Percentiles rank a stretch among this genome's conserved stretches.
Evolutionary conservation across 2,329 filamentous ascomycete species (phyloP).

Genomic region (Colletotrichum sublineola): DNA sequence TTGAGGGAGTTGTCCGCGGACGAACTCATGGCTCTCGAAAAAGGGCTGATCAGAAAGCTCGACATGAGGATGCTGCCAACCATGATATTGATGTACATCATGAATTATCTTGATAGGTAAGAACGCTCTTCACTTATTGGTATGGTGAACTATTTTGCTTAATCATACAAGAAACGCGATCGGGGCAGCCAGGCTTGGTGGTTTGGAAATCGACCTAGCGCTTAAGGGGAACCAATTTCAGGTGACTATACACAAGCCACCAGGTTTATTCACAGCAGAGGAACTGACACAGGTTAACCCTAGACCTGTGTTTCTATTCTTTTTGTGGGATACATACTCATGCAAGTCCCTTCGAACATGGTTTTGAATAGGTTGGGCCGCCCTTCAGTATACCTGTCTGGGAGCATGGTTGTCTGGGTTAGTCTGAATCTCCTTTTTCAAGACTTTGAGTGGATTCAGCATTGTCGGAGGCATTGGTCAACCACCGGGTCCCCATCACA

Average conservation of each 20-base stretch:
- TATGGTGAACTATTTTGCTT: not conserved
- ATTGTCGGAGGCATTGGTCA: not conserved
- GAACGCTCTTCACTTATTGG: not conserved
- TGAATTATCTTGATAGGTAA: constrained; percentile 72
- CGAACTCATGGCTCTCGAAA: constrained; percentile 59
- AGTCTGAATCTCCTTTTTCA: constrained; percentile 45
- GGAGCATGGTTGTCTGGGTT: constrained; percentile 46
- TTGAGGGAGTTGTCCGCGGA: constrained; percentile 38
- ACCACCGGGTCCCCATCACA: constrained; percentile 8
- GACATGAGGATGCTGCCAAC: constrained; percentile 75
- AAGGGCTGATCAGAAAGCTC: constrained; percentile 69
- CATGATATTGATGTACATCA: constrained; percentile 77
- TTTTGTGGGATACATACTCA: constrained; percentile 46
- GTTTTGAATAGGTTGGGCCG: constrained; percentile 47
- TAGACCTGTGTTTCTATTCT: constrained; percentile 40
- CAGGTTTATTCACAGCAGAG: constrained; percentile 45
- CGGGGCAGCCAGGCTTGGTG: constrained; percentile 65
- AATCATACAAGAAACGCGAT: constrained; percentile 54
- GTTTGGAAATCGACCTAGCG: constrained; percentile 54
- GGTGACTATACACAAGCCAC: constrained; percentile 45
- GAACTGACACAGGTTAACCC: constrained; percentile 48
- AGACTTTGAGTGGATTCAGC: not conserved
- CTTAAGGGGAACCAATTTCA: constrained; percentile 53
- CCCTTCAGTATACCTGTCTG: constrained; percentile 29
- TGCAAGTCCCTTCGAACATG: constrained; percentile 49